These are phyloP conservation scores for Lojkania enalia DNA, from an alignment of 2,329 filamentous ascomycete species.

Conservation along the genomic window DNA sequence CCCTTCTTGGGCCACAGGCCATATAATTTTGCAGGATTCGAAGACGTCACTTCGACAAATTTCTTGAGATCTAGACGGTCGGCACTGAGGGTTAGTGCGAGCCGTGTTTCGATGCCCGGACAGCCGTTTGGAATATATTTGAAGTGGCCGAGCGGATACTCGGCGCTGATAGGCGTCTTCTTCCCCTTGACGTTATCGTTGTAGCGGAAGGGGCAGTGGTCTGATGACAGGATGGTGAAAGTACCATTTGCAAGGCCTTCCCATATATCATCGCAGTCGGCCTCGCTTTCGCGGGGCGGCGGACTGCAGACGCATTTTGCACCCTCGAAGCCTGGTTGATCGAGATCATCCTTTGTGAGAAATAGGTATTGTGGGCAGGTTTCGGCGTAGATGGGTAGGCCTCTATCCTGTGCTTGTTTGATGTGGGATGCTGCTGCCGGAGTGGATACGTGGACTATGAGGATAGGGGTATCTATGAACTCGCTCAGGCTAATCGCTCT, in stretches of 20 bases:
- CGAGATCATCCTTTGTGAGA: slow-evolving; percentile 56
- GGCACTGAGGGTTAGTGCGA: slow-evolving; percentile 52
- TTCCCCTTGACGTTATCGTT: slow-evolving; percentile 45
- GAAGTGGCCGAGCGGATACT: slow-evolving; percentile 54
- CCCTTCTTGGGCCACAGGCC: slow-evolving; percentile 58
- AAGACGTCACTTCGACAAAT: slow-evolving; percentile 59
- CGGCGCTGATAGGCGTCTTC: slow-evolving; percentile 54
- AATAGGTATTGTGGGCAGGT: slow-evolving; percentile 62
- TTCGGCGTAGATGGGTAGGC: slow-evolving; percentile 57
- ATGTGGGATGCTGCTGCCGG: slow-evolving; percentile 53
- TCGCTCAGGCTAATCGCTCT: slow-evolving; percentile 56
- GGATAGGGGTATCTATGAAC: slow-evolving; percentile 56
- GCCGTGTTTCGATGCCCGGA: slow-evolving; percentile 61
- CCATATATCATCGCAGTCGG: slow-evolving; percentile 58
- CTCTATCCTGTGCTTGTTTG: slow-evolving; percentile 53
- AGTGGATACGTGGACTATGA: slow-evolving; percentile 59
- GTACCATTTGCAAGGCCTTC: slow-evolving; percentile 55
- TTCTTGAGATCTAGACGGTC: slow-evolving; percentile 48
- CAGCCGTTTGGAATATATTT: slow-evolving; percentile 62
- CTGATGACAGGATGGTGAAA: slow-evolving; percentile 56
- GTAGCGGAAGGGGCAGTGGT: slow-evolving; percentile 58
- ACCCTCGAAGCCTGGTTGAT: slow-evolving; percentile 57
- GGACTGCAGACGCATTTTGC: slow-evolving; percentile 61
- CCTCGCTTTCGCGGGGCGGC: slow-evolving; percentile 52
- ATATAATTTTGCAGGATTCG: slow-evolving; percentile 62